These are phyloP conservation scores for Bruguiera gymnorhiza DNA, from an alignment of 345 rosid species.

Conservation along the genomic window DNA sequence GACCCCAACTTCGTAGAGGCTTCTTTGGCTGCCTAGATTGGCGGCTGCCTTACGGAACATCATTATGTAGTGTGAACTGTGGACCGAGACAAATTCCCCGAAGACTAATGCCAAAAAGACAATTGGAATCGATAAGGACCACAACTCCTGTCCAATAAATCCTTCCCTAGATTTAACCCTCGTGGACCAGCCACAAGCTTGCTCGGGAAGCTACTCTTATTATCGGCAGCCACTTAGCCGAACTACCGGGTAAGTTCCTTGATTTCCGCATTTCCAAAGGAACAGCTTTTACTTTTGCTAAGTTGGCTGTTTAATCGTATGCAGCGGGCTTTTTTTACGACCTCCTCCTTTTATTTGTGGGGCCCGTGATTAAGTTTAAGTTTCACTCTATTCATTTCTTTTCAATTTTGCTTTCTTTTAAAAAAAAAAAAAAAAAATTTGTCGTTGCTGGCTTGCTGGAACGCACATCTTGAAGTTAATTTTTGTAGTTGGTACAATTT, in stretches of 20 bases:
- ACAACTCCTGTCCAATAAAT: neutral
- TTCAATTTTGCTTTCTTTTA: too few species aligned
- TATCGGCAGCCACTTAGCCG: too few species aligned
- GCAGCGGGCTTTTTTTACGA: neutral
- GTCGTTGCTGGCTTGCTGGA: too few species aligned
- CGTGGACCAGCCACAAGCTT: neutral
- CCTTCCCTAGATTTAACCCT: constrained; percentile 12
- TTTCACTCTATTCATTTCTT: too few species aligned
- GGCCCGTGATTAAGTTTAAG: too few species aligned
- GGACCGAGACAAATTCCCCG: neutral
- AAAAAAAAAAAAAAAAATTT: too few species aligned
- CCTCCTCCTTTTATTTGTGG: too few species aligned
- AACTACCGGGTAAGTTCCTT: too few species aligned
- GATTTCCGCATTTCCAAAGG: too few species aligned
- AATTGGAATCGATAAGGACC: neutral
- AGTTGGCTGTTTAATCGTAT: neutral
- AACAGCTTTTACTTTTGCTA: neutral
- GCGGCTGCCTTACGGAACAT: neutral
- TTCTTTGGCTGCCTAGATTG: neutral
- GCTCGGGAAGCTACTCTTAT: too few species aligned
- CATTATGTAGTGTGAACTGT: neutral
- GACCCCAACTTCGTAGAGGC: neutral
- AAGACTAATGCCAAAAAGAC: neutral
- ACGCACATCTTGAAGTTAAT: too few species aligned
- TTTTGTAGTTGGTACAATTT: too few species aligned